Evolutionary conservation across 768 basidiomycete species (phyloP).

Genomic region (Tricholoma sp.): DNA sequence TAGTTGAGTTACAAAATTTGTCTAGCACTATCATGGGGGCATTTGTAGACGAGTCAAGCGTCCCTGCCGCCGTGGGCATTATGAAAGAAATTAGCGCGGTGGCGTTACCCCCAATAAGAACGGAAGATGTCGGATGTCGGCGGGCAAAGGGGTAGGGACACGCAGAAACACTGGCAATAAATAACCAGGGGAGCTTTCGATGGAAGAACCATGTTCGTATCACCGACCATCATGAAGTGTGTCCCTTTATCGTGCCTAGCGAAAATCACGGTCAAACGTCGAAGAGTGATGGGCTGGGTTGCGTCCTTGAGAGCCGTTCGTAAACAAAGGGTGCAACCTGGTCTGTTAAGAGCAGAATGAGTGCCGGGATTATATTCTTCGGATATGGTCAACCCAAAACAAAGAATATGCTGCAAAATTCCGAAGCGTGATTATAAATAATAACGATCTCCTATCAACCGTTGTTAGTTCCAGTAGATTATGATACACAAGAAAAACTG

Average conservation of each 20-base stretch:
- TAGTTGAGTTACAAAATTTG: conserved; percentile 32
- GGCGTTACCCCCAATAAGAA: conserved; percentile 37
- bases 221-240: neutral
- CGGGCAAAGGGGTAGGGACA: neutral
- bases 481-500: conserved; percentile 13
- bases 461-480: neutral
- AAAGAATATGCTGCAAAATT: neutral
- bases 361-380: neutral
- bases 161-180: neutral
- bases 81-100: conserved; percentile 24
- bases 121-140: conserved; percentile 27
- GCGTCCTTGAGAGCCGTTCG: neutral
- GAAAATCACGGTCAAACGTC: neutral
- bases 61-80: neutral
- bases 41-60: neutral
- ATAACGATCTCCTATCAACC: conserved; percentile 34
- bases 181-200: neutral
- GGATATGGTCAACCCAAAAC: neutral
- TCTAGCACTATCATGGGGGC: conserved; percentile 31
- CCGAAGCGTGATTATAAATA: conserved; percentile 22
- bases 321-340: neutral
- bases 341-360: too few relatives aligned
- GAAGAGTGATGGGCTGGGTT: neutral
- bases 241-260: neutral
- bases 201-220: neutral